Conservation (phyloP, 768 basidiomycete genomes). For the Cystobasidium tubakii region DNA sequence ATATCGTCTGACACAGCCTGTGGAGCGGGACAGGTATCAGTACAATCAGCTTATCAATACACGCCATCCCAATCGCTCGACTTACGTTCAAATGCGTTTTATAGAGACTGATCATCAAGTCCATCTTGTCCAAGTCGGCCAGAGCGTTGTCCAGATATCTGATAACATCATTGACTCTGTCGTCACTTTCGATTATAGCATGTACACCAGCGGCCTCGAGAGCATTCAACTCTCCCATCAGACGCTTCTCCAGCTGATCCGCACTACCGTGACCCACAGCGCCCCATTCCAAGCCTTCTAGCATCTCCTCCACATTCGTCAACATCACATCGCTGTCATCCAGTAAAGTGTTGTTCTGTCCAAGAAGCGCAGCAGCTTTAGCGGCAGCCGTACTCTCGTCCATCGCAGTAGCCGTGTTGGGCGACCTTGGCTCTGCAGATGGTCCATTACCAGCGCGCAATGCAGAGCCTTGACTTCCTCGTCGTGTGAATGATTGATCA, state of each 20-base stretch:
- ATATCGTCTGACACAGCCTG: slow-evolving; percentile 95
- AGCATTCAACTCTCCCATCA: slow-evolving; percentile 83
- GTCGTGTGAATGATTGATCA: neutral
- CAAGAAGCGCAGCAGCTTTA: slow-evolving; percentile 27
- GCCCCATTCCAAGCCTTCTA: slow-evolving; percentile 97
- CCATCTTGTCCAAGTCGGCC: slow-evolving; percentile 80
- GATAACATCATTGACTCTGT: slow-evolving; percentile 75
- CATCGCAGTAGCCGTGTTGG: neutral
- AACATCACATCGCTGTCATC: slow-evolving; percentile 68
- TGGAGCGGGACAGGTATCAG: slow-evolving; percentile 67
- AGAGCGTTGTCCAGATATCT: slow-evolving; percentile 85
- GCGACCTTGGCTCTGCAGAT: neutral
- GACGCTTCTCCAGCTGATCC: slow-evolving; percentile 82
- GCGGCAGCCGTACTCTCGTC: slow-evolving; percentile 24
- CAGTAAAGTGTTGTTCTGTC: neutral
- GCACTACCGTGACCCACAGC: slow-evolving; percentile 39
- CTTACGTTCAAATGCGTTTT: slow-evolving; percentile 96
- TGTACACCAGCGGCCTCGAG: slow-evolving; percentile 88
- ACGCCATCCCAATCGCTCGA: too few species aligned
- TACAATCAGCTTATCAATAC: too few species aligned
- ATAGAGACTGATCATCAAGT: slow-evolving; percentile 80
- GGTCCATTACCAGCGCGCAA: neutral
- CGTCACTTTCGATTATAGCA: slow-evolving; percentile 93
- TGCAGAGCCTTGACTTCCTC: neutral
- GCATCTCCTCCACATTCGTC: slow-evolving; percentile 92